Conservation (phyloP, 1,284 basidiomycete species). For the Ganoderma leucocontextum region DNA sequence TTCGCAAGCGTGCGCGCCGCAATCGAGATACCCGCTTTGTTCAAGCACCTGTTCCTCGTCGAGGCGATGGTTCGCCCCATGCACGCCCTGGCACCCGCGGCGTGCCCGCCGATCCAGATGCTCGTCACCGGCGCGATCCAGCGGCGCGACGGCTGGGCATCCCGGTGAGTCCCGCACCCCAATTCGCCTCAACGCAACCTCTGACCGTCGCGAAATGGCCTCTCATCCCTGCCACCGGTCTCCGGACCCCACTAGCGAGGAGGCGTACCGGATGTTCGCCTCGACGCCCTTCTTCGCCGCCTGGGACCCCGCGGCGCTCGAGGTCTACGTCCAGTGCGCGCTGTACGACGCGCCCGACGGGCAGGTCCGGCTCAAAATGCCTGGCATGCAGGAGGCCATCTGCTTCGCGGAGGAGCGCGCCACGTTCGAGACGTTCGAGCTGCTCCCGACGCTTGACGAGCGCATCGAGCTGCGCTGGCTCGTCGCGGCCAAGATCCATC, state of each 20-base stretch:
- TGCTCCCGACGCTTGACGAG: constrained; percentile 53
- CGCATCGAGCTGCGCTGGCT: constrained; percentile 63
- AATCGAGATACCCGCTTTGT: constrained; percentile 69
- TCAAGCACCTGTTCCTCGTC: constrained; percentile 77
- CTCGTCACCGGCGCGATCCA: constrained; percentile 59
- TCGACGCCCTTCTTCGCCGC: constrained; percentile 73
- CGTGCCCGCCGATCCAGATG: constrained; percentile 24
- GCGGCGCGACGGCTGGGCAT: constrained; percentile 72
- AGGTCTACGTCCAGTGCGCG: constrained; percentile 73
- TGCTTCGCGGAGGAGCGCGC: constrained; percentile 56
- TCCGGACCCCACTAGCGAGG: constrained; percentile 53
- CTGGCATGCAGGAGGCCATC: constrained; percentile 64
- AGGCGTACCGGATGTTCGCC: constrained; percentile 63
- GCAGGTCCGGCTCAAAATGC: constrained; percentile 67
- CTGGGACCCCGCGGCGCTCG: constrained; percentile 79
- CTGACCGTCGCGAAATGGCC: background rate
- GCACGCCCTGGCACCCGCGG: constrained; percentile 32
- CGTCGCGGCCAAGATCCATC: constrained; percentile 49
- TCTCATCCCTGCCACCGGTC: no score
- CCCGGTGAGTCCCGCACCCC: constrained; percentile 48
- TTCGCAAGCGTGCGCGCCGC: constrained; percentile 63
- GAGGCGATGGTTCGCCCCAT: constrained; percentile 76
- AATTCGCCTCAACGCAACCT: constrained; percentile 14
- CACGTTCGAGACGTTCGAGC: constrained; percentile 55
- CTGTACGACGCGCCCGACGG: constrained; percentile 52